Evolutionary conservation across 2,329 filamentous ascomycete species (phyloP).

Genomic region (Xylaria sp.): DNA sequence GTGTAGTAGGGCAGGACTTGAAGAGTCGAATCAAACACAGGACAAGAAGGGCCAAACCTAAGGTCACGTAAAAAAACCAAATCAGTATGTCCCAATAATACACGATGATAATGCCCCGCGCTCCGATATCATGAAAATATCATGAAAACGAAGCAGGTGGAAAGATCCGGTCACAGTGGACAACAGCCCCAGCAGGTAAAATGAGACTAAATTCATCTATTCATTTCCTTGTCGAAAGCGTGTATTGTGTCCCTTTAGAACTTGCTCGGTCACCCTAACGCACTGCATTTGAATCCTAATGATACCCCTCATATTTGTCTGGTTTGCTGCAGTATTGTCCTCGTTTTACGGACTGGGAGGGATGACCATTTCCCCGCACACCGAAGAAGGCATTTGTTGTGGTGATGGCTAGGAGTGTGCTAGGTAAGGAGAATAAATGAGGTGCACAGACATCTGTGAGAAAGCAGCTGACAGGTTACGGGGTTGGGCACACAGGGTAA

Average conservation of each 20-base stretch:
- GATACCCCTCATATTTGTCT: background rate
- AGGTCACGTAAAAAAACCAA: background rate
- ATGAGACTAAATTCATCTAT: background rate
- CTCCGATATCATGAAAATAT: conserved; percentile 4
- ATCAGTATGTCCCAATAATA: background rate
- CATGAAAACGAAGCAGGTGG: conserved; percentile 3
- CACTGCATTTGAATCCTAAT: background rate
- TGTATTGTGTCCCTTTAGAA: background rate
- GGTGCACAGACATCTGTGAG: conserved; percentile 29
- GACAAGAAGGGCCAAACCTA: background rate
- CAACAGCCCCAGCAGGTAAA: background rate
- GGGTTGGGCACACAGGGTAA: conserved; percentile 3
- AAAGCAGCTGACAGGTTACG: conserved; percentile 18
- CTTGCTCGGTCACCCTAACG: background rate
- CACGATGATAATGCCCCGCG: background rate
- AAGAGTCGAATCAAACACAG: background rate
- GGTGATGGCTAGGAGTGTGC: background rate
- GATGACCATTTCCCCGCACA: background rate
- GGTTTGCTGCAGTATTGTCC: background rate
- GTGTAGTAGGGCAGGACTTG: background rate
- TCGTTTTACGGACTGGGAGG: background rate
- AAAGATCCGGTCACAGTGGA: conserved; percentile 8
- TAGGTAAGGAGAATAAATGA: conserved; percentile 8
- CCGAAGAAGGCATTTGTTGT: conserved; percentile 8
- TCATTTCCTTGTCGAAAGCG: background rate